Conservation (phyloP, 2,329 filamentous ascomycete genomes). For the Neopestalotiopsis rosae region DNA sequence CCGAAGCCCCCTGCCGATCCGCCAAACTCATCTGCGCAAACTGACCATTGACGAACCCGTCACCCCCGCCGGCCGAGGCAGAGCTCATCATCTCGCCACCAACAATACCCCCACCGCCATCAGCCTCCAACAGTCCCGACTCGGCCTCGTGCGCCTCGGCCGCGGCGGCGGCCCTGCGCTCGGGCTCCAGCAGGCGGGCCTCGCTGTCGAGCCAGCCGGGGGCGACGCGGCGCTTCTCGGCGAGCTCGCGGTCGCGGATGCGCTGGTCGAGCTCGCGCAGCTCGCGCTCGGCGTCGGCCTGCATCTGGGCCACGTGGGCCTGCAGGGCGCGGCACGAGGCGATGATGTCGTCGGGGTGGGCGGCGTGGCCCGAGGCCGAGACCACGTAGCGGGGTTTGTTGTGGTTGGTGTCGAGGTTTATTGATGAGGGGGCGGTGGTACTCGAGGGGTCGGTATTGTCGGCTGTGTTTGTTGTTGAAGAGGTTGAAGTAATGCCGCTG, state of each 20-base stretch:
- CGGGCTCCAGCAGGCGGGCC: slow-evolving; percentile 70
- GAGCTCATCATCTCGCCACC: slow-evolving; percentile 18
- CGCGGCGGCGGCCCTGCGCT: slow-evolving; percentile 46
- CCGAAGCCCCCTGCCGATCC: slow-evolving; percentile 34
- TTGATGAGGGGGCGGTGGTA: not conserved
- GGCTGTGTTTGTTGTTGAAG: slow-evolving; percentile 28
- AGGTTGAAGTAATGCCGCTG: slow-evolving; percentile 52
- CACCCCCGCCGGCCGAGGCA: slow-evolving; percentile 19
- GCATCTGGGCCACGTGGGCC: slow-evolving; percentile 73
- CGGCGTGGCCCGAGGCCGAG: slow-evolving; percentile 78
- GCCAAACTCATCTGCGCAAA: slow-evolving; percentile 36
- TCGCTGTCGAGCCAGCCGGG: slow-evolving; percentile 84
- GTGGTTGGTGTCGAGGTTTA: not conserved
- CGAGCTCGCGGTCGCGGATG: slow-evolving; percentile 69
- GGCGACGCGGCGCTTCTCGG: slow-evolving; percentile 79
- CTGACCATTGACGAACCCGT: slow-evolving; percentile 23
- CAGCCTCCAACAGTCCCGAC: no score
- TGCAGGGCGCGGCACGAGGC: slow-evolving; percentile 80
- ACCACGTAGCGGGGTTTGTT: slow-evolving; percentile 74
- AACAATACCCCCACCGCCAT: not conserved
- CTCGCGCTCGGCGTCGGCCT: slow-evolving; percentile 69
- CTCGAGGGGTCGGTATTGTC: not conserved
- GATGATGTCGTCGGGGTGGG: slow-evolving; percentile 86
- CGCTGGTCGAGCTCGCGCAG: slow-evolving; percentile 74
- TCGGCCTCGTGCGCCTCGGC: not conserved